phyloP scores from a whole-genome alignment of 2,329 filamentous ascomycete genomes.

The Fusarium staphyleae region DNA sequence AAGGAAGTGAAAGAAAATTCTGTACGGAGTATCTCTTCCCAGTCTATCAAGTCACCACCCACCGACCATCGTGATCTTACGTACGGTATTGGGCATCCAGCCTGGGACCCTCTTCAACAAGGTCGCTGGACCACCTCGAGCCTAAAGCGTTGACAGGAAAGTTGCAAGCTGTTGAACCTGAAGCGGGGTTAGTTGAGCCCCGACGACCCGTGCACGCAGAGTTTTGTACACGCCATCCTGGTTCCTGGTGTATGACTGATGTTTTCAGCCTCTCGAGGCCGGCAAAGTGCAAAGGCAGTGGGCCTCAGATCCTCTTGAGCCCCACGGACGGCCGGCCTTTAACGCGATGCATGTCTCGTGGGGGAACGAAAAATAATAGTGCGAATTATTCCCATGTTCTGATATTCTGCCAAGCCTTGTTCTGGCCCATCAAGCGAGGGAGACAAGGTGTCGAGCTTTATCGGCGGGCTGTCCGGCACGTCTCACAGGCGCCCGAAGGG shows the following conservation, averaged over 20 bases:
- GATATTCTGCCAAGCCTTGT: slow-evolving; percentile 13
- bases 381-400: slow-evolving; percentile 4
- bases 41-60: slow-evolving; percentile 16
- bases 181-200: slow-evolving; percentile 21
- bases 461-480: slow-evolving; percentile 4
- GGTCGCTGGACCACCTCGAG: not conserved
- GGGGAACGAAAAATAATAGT: slow-evolving; percentile 19
- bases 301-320: slow-evolving; percentile 20
- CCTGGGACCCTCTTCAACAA: not conserved
- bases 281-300: slow-evolving; percentile 11
- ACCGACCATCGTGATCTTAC: slow-evolving; percentile 5
- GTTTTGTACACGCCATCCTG: slow-evolving; percentile 31
- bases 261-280: slow-evolving; percentile 16
- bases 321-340: slow-evolving; percentile 16
- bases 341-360: slow-evolving; percentile 25
- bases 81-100: slow-evolving; percentile 20
- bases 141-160: slow-evolving; percentile 5
- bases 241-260: slow-evolving; percentile 16
- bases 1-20: slow-evolving; percentile 8
- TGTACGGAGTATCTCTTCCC: not conserved
- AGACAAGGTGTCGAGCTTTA: slow-evolving; percentile 2
- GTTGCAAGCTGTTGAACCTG: slow-evolving; percentile 8
- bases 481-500: not conserved
- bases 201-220: slow-evolving; percentile 16
- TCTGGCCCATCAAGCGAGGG: slow-evolving; percentile 3